Evolutionary conservation across 1,284 basidiomycete genomes (phyloP).

Genomic region (Mycena sp.): DNA sequence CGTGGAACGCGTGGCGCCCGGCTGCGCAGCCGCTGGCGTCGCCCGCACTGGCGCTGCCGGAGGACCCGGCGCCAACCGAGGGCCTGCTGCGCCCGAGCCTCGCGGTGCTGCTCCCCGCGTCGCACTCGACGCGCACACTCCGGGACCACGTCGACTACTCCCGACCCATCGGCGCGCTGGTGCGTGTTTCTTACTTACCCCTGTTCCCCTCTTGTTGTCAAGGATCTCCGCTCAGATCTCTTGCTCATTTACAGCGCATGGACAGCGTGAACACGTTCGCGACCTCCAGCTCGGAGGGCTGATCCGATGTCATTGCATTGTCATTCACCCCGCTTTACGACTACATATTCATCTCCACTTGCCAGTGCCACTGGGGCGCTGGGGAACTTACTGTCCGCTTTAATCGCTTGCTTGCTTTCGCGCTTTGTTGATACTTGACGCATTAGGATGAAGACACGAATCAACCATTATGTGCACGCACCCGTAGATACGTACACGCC

Average conservation of each 20-base stretch:
- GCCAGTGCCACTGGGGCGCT: too few species aligned
- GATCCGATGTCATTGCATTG: too few species aligned
- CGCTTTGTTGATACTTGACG: too few species aligned
- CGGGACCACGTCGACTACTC: constrained; percentile 27
- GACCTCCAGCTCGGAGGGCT: neutral
- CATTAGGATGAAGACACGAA: too few species aligned
- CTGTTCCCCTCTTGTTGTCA: neutral
- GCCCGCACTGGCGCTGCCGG: neutral
- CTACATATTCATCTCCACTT: too few species aligned
- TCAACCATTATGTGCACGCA: too few species aligned
- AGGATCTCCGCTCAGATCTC: neutral
- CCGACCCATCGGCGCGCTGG: constrained; percentile 16
- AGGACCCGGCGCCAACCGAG: neutral
- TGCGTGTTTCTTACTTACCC: neutral
- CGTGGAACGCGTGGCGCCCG: neutral
- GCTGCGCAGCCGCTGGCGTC: neutral
- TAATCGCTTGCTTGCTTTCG: too few species aligned
- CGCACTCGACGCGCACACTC: constrained; percentile 18
- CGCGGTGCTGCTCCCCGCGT: constrained; percentile 11
- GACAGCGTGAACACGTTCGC: constrained; percentile 15
- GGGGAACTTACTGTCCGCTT: too few species aligned
- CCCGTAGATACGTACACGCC: too few species aligned
- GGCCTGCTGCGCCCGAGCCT: constrained; percentile 14
- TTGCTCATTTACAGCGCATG: constrained; percentile 2
- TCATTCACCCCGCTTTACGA: too few species aligned